phyloP scores from a whole-genome alignment of 1,284 basidiomycete species.

The Trametes sp. region DNA sequence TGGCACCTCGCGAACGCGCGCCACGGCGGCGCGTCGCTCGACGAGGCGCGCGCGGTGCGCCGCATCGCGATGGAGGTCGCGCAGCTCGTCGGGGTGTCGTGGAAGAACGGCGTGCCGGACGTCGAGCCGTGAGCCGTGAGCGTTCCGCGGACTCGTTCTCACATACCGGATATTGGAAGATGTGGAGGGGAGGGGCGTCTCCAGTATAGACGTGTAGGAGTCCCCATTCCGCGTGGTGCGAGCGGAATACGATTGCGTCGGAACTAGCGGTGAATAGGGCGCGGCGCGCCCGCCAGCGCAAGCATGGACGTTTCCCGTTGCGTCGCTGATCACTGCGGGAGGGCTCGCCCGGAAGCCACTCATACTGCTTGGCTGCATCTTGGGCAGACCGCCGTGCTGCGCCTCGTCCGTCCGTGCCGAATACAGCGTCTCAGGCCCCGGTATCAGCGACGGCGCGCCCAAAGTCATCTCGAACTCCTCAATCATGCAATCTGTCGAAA shows the following conservation, averaged over 20 bases:
- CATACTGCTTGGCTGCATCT: background rate
- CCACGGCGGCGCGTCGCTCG: constrained; percentile 42
- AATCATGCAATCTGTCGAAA: background rate
- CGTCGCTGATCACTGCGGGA: background rate
- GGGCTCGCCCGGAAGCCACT: background rate
- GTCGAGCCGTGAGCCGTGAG: constrained; percentile 18
- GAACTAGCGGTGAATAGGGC: background rate
- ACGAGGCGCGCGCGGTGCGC: constrained; percentile 43
- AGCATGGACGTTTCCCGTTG: background rate
- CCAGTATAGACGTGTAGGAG: no score
- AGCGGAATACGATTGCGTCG: background rate
- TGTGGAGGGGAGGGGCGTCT: no score
- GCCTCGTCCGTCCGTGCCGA: background rate
- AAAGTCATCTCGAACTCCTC: background rate
- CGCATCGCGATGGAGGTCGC: constrained; percentile 44
- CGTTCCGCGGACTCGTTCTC: no score
- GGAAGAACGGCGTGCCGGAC: constrained; percentile 54
- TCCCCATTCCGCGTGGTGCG: no score
- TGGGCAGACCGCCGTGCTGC: background rate
- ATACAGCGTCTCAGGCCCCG: background rate
- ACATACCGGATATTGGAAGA: no score
- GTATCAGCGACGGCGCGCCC: background rate
- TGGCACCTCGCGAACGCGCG: constrained; percentile 60
- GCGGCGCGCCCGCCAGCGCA: background rate
- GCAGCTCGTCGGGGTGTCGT: constrained; percentile 47